These are phyloP conservation scores for Chaetomiaceae sp. DNA, from an alignment of 2,329 filamentous ascomycete genomes.

Conservation along the genomic window DNA sequence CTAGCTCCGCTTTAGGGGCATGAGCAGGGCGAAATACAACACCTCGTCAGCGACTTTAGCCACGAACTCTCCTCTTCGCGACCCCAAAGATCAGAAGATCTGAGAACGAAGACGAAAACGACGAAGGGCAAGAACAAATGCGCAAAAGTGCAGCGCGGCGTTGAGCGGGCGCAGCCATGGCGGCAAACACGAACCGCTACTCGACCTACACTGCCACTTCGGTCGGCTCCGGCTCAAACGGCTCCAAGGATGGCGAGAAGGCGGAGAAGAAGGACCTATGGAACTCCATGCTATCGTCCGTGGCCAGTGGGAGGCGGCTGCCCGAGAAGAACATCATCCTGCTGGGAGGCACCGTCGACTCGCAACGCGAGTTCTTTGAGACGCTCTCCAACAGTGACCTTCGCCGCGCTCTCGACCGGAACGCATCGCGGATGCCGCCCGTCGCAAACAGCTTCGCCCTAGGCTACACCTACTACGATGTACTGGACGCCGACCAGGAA, in stretches of 20 bases:
- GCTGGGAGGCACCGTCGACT: constrained; percentile 76
- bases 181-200: constrained; percentile 50
- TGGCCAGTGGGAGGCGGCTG: constrained; percentile 82
- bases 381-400: constrained; percentile 52
- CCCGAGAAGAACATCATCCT: constrained; percentile 90
- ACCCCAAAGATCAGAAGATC: background rate
- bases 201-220: constrained; percentile 57
- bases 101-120: background rate
- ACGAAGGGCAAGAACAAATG: constrained; percentile 7
- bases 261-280: constrained; percentile 80
- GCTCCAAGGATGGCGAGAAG: constrained; percentile 55
- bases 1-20: background rate
- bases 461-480: constrained; percentile 93
- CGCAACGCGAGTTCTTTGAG: constrained; percentile 79
- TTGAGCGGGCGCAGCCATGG: constrained; percentile 37
- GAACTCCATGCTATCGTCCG: constrained; percentile 87
- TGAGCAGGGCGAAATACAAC: background rate
- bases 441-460: constrained; percentile 89
- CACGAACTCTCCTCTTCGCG: background rate
- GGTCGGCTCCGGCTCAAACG: constrained; percentile 48
- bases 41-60: background rate
- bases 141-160: constrained; percentile 4
- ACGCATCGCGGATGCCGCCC: constrained; percentile 61
- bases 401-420: constrained; percentile 50
- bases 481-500: constrained; percentile 90